Conservation (phyloP, 768 basidiomycete genomes). For the Neoboletus magnificus region DNA sequence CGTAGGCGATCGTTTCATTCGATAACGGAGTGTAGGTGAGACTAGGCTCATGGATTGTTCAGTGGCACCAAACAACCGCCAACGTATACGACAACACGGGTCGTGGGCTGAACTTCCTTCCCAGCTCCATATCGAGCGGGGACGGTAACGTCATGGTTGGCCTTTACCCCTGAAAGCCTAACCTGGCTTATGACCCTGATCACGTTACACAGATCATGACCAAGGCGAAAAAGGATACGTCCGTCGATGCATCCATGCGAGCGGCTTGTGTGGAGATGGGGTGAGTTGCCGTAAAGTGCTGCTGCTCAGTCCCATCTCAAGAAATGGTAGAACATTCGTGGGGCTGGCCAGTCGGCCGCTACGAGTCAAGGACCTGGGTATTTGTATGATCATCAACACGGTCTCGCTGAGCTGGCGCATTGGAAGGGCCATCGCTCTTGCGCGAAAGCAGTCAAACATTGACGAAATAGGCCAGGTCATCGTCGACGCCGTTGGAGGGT, state of each 20-base stretch:
- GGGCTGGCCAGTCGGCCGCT: slow-evolving; percentile 44
- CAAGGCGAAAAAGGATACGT: slow-evolving; percentile 40
- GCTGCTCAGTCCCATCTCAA: neutral
- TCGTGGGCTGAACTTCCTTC: slow-evolving; percentile 30
- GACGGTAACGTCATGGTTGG: slow-evolving; percentile 36
- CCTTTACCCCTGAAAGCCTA: neutral
- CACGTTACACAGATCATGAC: slow-evolving; percentile 35
- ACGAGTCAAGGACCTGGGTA: slow-evolving; percentile 32
- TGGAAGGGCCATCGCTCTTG: slow-evolving; percentile 54
- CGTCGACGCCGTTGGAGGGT: slow-evolving; percentile 36
- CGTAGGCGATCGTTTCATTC: slow-evolving; percentile 18
- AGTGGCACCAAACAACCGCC: slow-evolving; percentile 32
- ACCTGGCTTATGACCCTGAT: slow-evolving; percentile 9
- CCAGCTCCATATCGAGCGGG: slow-evolving; percentile 35
- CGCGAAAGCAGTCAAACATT: slow-evolving; percentile 45
- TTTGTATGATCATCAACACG: slow-evolving; percentile 47
- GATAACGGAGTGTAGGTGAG: slow-evolving; percentile 2
- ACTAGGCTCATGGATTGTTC: neutral
- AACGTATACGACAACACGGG: slow-evolving; percentile 29
- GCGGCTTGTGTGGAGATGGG: slow-evolving; percentile 53
- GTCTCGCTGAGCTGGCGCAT: slow-evolving; percentile 63
- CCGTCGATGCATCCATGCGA: slow-evolving; percentile 45
- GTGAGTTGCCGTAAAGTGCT: slow-evolving; percentile 10
- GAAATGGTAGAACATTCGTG: slow-evolving; percentile 36
- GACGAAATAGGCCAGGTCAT: slow-evolving; percentile 34